These are phyloP conservation scores for Neobulgaria alba DNA, from an alignment of 2,329 filamentous ascomycete genomes.

Conservation along the genomic window DNA sequence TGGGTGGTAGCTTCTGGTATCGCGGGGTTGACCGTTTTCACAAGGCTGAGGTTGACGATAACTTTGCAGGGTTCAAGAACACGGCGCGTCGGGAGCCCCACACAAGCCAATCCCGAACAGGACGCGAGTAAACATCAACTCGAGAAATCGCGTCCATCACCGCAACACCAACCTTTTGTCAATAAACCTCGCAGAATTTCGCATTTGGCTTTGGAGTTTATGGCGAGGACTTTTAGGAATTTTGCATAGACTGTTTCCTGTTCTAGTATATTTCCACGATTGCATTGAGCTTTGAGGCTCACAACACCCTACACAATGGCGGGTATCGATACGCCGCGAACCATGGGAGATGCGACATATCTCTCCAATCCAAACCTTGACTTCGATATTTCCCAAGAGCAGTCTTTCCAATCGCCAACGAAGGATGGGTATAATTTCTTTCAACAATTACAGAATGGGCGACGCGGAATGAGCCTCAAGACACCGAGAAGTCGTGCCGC, in stretches of 20 bases:
- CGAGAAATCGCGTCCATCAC: slow-evolving; percentile 18
- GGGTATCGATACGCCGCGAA: slow-evolving; percentile 77
- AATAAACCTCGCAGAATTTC: slow-evolving; percentile 7
- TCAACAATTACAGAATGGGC: slow-evolving; percentile 62
- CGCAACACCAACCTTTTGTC: slow-evolving; percentile 4
- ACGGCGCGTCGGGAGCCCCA: too few species aligned
- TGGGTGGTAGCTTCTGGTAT: too few species aligned
- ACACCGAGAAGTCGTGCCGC: slow-evolving; percentile 66
- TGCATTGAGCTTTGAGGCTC: too few species aligned
- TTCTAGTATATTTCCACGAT: slow-evolving; percentile 13
- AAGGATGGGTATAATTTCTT: slow-evolving; percentile 70
- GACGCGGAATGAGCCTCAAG: slow-evolving; percentile 44
- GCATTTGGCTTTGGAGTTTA: slow-evolving; percentile 24
- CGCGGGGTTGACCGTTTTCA: too few species aligned
- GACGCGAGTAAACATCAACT: slow-evolving; percentile 15
- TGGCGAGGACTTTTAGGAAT: slow-evolving; percentile 19
- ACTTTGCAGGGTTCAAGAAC: too few species aligned
- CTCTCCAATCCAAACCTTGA: slow-evolving; percentile 56
- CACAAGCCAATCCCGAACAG: too few species aligned
- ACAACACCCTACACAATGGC: too few species aligned
- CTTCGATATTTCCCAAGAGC: slow-evolving; percentile 79
- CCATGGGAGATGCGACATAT: slow-evolving; percentile 80
- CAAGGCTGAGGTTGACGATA: background rate
- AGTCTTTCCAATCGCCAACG: slow-evolving; percentile 74
- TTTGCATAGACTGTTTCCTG: slow-evolving; percentile 17